Conservation (phyloP, 2,329 filamentous ascomycete species). For the Aspergillus quadrilineatus region DNA sequence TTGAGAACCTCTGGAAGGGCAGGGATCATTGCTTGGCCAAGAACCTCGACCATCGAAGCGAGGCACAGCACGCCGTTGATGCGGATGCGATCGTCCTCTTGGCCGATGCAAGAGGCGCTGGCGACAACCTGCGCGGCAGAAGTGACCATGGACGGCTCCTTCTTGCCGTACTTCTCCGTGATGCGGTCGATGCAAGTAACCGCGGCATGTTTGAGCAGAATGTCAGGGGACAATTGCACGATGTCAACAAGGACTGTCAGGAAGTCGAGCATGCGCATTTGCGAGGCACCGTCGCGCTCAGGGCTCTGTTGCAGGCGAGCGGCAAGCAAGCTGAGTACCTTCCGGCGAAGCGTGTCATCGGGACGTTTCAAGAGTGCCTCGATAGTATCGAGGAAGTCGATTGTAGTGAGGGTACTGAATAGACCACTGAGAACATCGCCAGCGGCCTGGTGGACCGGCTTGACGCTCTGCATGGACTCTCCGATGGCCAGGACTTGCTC, state of each 20-base stretch:
- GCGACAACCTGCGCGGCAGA: slow-evolving; percentile 75
- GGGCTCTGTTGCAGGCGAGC: slow-evolving; percentile 72
- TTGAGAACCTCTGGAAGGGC: slow-evolving; percentile 75
- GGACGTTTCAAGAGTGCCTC: slow-evolving; percentile 76
- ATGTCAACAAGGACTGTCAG: slow-evolving; percentile 75
- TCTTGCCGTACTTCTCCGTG: slow-evolving; percentile 91
- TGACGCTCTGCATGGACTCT: slow-evolving; percentile 47
- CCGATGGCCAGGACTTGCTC: slow-evolving; percentile 66
- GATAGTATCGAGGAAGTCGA: slow-evolving; percentile 85
- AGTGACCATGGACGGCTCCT: slow-evolving; percentile 74
- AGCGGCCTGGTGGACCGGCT: slow-evolving; percentile 42
- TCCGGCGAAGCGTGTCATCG: slow-evolving; percentile 72
- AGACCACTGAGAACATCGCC: slow-evolving; percentile 74
- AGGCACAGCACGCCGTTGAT: slow-evolving; percentile 86
- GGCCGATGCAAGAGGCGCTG: slow-evolving; percentile 72
- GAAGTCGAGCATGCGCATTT: slow-evolving; percentile 72
- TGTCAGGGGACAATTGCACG: slow-evolving; percentile 69
- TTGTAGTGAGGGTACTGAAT: slow-evolving; percentile 80
- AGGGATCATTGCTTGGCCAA: slow-evolving; percentile 81
- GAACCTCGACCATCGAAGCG: slow-evolving; percentile 82
- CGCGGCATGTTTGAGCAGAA: slow-evolving; percentile 77
- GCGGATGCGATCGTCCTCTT: slow-evolving; percentile 68
- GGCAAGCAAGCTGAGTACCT: slow-evolving; percentile 78
- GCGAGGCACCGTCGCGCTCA: slow-evolving; percentile 66
- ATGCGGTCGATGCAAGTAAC: slow-evolving; percentile 91